Base-by-base conservation (phyloP, 441 rosid genomes). In the Viola pubescens region DNA sequence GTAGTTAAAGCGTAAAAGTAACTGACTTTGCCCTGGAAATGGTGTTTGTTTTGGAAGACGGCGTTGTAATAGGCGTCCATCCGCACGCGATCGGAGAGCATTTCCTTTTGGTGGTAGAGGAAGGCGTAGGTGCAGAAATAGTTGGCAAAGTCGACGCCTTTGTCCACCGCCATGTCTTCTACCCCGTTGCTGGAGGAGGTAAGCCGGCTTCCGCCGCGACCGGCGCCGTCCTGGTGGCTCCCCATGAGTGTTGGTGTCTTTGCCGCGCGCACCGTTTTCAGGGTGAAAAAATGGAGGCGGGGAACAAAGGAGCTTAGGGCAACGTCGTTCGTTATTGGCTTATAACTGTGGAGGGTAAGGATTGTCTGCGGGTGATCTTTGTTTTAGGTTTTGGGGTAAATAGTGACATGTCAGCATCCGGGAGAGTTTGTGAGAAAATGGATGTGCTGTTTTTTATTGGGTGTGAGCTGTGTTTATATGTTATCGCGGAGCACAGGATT, bases 41-140 rank as follows among this genome's bases (percentile, higher is more conserved):
- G 97, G 70, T 75, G 82, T 39, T 79, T 84, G 83, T 92, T 92
- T 65, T 76, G 63, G 67, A 84, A 86, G 66, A 92, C 75, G 61
- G 98, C 69, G 65, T 77, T 77, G 78, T 41, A 86, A 71, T 92
- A 92, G 19, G 98, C 96, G 76, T 92, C 96, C 98, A 92, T 92
- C 72, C 98, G 97, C 41, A 92, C 96, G 65, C 92, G 84, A 68
- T 92, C 98, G 51, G 87, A 87, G 65, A 92, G 97, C 98, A 92
- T 92, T 65, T 92, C 98, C 55, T 92, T 89, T 79, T 92, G 98
- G 83, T 92, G 98, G 75, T 83, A 92, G 43, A 92, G 94, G 54
- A 76, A 89, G 8, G 94, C 75, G 70, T 89, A 89, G 3, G 97
- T 84, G 71, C 98, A 92, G 76, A 92, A 92, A 69, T 92, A 92